Evolutionary conservation across 2,329 filamentous ascomycete species (phyloP), one percentile per base, ranked within the genome.

Genomic region (Aquanectria penicillioides): DNA sequence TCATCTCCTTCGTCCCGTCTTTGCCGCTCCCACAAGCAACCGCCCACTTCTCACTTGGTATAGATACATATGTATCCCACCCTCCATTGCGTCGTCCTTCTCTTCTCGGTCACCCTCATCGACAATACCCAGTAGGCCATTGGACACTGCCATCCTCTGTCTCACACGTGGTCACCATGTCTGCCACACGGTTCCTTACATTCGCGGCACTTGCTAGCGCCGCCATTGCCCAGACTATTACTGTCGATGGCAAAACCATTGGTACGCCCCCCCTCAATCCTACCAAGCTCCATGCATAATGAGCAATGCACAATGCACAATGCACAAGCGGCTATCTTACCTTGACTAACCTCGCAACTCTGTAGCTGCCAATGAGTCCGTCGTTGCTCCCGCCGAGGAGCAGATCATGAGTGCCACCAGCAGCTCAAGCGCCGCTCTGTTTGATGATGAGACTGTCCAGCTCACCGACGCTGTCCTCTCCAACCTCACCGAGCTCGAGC

Each of bases 381-480:
- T 60, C 10, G 58, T 74, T 36, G 59, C 62, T 12, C 70, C 66
- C 40, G 69, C 64, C 13, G 62, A 52, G 8, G 61, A 63, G 38
- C 37, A 41, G 11, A 57, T 63, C 17, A 15, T 49, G n/a, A 59
- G 53, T 34, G 52, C 34, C 17, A 54, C 53, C 26, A 55, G 43
- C n/a, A 52, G 33, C 17, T 52, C 48, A 8, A 46, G 56, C 6
- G 53, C 58, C 12, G 58, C 61, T 25, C 58, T 63, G 33, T 40
- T 56, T 55, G 23, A 38, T 22, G 57, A 53, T 40, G 74, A 78
- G 62, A 59, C 59, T 9, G 46, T 73, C 7, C 73, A 77, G 38
- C 69, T 78, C 53, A 78, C 75, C 1, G 70, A 77, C 22, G 61
- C 61, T 5, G 69, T 73, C 6, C 63, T 78, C 31, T 62, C 65